Percentiles rank a stretch among this genome's conserved stretches.
Conservation (phyloP, 83 land plant species). For the Diphasiastrum complanatum region DNA sequence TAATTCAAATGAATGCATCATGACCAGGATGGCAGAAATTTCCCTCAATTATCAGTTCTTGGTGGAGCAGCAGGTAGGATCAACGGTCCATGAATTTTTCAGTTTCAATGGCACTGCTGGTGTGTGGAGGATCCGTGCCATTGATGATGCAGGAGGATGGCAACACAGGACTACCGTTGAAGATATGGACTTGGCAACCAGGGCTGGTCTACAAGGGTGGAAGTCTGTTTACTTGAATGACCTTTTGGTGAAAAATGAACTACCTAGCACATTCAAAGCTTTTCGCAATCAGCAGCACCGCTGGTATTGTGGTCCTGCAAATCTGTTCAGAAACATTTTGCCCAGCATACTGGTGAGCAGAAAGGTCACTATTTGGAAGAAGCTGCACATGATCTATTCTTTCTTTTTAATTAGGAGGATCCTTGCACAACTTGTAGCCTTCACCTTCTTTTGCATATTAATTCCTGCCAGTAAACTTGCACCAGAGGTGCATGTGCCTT, state of each 20-base stretch:
- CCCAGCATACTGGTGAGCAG: conserved; percentile 11
- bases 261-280: conserved; percentile 28
- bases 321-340: conserved; percentile 23
- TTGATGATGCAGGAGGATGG: conserved; percentile 33
- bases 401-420: conserved; percentile 32
- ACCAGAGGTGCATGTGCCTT: conserved; percentile 22
- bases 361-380: conserved; percentile 22
- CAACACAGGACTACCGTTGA: conserved; percentile 30
- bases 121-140: conserved; percentile 28
- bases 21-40: conserved; percentile 32
- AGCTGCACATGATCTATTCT: conserved; percentile 24
- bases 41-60: conserved; percentile 27
- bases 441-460: conserved; percentile 28
- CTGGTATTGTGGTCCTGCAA: conserved; percentile 34
- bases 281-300: conserved; percentile 32
- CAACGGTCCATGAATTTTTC: conserved; percentile 26
- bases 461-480: conserved; percentile 23
- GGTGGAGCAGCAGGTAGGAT: conserved; percentile 27
- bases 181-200: conserved; percentile 33
- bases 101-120: conserved; percentile 35
- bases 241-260: conserved; percentile 24
- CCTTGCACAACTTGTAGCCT: conserved; percentile 24
- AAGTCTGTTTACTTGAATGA: conserved; percentile 29
- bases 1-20: conserved; percentile 31
- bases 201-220: conserved; percentile 28